Evolutionary conservation across 1,139 yeast species (phyloP).

Genomic region (Diutina ranongensis): DNA sequence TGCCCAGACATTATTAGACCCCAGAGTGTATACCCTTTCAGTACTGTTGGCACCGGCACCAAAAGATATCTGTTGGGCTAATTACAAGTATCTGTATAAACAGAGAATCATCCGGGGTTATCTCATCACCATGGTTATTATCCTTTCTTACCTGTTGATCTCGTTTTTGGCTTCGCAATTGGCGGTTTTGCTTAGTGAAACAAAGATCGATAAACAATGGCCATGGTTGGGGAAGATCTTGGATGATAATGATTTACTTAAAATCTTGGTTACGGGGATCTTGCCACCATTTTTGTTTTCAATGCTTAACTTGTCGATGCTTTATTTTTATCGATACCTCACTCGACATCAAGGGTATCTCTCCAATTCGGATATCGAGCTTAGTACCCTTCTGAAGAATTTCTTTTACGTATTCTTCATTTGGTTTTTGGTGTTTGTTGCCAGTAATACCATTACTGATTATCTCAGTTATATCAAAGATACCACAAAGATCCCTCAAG

Average conservation of each 20-base stretch:
- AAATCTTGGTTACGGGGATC: slow-evolving; percentile 63
- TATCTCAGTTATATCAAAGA: slow-evolving; percentile 60
- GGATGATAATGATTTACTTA: slow-evolving; percentile 42
- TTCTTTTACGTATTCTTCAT: slow-evolving; percentile 78
- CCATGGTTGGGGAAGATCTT: slow-evolving; percentile 62
- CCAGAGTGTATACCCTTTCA: slow-evolving; percentile 59
- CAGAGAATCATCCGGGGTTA: slow-evolving; percentile 50
- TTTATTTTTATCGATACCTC: slow-evolving; percentile 63
- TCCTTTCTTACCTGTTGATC: slow-evolving; percentile 22
- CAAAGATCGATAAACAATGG: slow-evolving; percentile 58
- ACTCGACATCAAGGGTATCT: slow-evolving; percentile 64
- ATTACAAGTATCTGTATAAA: slow-evolving; percentile 46
- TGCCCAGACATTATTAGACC: slow-evolving; percentile 80
- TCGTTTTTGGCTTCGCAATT: slow-evolving; percentile 65
- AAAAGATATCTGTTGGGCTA: slow-evolving; percentile 74
- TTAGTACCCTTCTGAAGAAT: slow-evolving; percentile 68
- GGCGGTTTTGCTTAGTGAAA: slow-evolving; percentile 27
- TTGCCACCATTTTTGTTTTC: slow-evolving; percentile 39
- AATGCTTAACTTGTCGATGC: slow-evolving; percentile 57
- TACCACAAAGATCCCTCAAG: slow-evolving; percentile 65
- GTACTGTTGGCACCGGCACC: slow-evolving; percentile 83
- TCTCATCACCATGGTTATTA: slow-evolving; percentile 50
- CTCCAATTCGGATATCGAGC: slow-evolving; percentile 72
- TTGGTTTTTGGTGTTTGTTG: slow-evolving; percentile 71
- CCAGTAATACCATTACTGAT: slow-evolving; percentile 54